phyloP scores from a whole-genome alignment of 75 land plant genomes.

The Pinus tabuliformis region DNA sequence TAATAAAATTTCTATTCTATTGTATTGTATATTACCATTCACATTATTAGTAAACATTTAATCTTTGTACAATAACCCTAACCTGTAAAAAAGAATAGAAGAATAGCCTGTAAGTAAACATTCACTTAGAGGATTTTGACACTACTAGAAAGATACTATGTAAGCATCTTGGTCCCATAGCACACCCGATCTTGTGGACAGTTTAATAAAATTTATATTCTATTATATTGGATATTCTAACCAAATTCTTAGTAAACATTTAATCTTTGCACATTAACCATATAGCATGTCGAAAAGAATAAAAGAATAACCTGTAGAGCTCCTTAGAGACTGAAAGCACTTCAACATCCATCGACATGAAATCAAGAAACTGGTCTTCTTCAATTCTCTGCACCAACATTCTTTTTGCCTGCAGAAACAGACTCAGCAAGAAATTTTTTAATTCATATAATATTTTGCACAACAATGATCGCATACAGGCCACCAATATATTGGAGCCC shows the following conservation, averaged over 20 bases:
- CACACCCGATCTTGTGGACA: too few relatives aligned
- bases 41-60: too few relatives aligned
- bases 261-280: neutral
- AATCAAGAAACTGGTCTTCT: constrained; percentile 74
- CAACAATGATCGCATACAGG: neutral
- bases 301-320: constrained; percentile 63
- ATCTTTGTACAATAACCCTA: neutral
- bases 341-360: constrained; percentile 71
- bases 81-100: neutral
- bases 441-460: neutral
- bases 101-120: constrained; percentile 78
- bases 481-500: neutral
- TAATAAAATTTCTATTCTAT: too few relatives aligned
- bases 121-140: too few relatives aligned
- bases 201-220: too few relatives aligned
- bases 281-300: neutral
- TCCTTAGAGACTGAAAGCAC: constrained; percentile 78
- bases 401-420: constrained; percentile 64
- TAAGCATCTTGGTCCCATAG: too few relatives aligned
- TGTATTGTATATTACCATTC: too few relatives aligned
- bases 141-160: too few relatives aligned
- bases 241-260: too few relatives aligned
- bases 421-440: neutral
- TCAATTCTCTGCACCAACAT: constrained; percentile 62
- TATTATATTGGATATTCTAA: too few relatives aligned